These are phyloP conservation scores for Mortierella sp. DNA, from an alignment of 371 early-diverging fungal species.

Conservation along the genomic window DNA sequence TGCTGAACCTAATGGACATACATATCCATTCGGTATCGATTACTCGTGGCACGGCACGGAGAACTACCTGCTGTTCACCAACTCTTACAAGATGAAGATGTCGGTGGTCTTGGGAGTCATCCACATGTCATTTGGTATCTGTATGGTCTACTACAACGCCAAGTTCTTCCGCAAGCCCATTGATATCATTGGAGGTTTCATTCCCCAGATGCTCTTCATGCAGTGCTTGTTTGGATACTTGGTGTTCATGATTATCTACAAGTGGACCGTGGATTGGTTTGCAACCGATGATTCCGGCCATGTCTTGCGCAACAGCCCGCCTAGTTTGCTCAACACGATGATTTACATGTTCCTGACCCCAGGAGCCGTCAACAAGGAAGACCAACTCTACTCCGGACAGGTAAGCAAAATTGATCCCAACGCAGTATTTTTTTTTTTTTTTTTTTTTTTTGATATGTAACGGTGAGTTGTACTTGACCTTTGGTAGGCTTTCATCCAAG, in stretches of 20 bases:
- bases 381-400: conserved; percentile 89
- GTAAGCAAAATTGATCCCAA: no score
- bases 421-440: background rate
- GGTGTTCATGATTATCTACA: conserved; percentile 92
- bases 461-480: background rate
- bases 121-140: conserved; percentile 98
- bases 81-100: conserved; percentile 99
- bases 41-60: conserved; percentile 96
- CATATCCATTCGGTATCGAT: conserved; percentile 74
- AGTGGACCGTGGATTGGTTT: conserved; percentile 95
- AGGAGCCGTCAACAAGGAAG: conserved; percentile 80
- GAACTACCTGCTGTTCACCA: conserved; percentile 93
- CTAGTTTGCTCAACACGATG: conserved; percentile 96
- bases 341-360: conserved; percentile 99
- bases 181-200: conserved; percentile 86
- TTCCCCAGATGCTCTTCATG: conserved; percentile 98
- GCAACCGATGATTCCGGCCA: conserved; percentile 75
- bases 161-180: conserved; percentile 84
- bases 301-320: conserved; percentile 80
- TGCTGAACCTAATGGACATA: conserved; percentile 51
- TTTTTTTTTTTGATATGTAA: no score
- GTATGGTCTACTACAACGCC: conserved; percentile 93
- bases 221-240: conserved; percentile 97
- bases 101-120: conserved; percentile 97
- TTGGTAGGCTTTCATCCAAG: conserved; percentile 83